Conservation (phyloP, 148 eudicot genomes). For the Silene uniflora region DNA sequence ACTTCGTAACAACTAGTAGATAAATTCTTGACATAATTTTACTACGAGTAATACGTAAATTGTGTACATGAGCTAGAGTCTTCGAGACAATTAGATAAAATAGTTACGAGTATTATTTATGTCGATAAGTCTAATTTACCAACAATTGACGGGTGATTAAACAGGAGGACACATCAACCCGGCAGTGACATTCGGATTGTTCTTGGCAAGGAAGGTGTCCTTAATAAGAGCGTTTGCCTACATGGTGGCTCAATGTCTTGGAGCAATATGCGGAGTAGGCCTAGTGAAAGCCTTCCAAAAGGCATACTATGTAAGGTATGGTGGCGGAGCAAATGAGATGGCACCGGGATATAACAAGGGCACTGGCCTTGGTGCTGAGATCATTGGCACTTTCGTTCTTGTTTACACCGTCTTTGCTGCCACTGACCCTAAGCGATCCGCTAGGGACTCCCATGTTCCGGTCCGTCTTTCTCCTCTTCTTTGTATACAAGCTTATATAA, state of each 20-base stretch:
- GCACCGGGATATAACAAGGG: constrained; percentile 16
- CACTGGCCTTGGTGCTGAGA: constrained; percentile 16
- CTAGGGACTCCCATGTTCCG: constrained; percentile 22
- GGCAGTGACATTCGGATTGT: constrained; percentile 12
- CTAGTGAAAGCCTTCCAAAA: constrained; percentile 15
- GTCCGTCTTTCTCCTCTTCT: neutral
- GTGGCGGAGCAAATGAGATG: constrained; percentile 17
- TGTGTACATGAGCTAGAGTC: too few relatives aligned
- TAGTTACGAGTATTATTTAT: too few relatives aligned
- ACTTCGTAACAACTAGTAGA: neutral
- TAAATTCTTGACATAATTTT: too few relatives aligned
- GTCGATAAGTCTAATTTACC: too few relatives aligned
- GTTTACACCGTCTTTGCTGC: constrained; percentile 17
- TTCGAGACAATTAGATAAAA: too few relatives aligned
- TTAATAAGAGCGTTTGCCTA: constrained; percentile 15
- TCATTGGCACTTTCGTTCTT: constrained; percentile 9
- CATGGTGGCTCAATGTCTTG: constrained; percentile 16
- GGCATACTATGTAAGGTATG: constrained; percentile 18
- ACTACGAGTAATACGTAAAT: too few relatives aligned
- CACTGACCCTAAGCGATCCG: constrained; percentile 18
- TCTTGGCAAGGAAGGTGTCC: constrained; percentile 19
- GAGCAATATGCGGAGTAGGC: constrained; percentile 21
- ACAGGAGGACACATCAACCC: neutral
- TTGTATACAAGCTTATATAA: neutral
- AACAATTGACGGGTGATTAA: neutral